phyloP scores from a whole-genome alignment of 768 basidiomycete genomes.

The Leccinum rimulosum region DNA sequence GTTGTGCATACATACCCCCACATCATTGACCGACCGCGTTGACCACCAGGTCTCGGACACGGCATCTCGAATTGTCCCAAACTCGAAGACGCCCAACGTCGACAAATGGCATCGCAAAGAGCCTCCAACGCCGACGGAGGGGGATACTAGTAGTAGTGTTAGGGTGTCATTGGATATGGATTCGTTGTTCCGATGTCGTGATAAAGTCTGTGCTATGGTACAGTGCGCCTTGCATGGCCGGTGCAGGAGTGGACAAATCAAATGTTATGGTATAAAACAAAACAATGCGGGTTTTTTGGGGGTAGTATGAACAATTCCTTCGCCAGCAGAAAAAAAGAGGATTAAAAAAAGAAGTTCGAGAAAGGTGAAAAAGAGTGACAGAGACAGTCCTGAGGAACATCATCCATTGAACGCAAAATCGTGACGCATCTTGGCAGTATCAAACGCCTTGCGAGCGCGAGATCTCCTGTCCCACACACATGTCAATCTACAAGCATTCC shows the following conservation, averaged over 20 bases:
- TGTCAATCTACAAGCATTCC: background rate
- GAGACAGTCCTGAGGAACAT: background rate
- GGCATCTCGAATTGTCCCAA: slow-evolving; percentile 95
- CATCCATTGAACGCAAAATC: slow-evolving; percentile 33
- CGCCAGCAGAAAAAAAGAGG: background rate
- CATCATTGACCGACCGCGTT: background rate
- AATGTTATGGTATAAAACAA: slow-evolving; percentile 6
- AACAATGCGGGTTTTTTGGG: slow-evolving; percentile 1
- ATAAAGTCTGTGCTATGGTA: slow-evolving; percentile 7
- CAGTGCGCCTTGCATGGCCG: background rate
- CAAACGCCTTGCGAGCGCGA: slow-evolving; percentile 13
- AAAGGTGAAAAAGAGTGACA: background rate
- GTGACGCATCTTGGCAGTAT: slow-evolving; percentile 27
- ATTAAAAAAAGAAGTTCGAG: background rate
- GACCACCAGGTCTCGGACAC: slow-evolving; percentile 82
- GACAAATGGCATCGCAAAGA: slow-evolving; percentile 88
- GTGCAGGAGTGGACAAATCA: background rate
- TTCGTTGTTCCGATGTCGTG: background rate
- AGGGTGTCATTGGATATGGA: background rate
- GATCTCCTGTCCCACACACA: background rate
- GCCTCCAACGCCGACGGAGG: slow-evolving; percentile 61
- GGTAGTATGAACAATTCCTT: slow-evolving; percentile 6
- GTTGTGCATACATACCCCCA: background rate
- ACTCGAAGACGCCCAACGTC: slow-evolving; percentile 86
- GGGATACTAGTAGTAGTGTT: slow-evolving; percentile 25